phyloP scores from a whole-genome alignment of 2,329 filamentous ascomycete species.

The Grosmannia penicillata region DNA sequence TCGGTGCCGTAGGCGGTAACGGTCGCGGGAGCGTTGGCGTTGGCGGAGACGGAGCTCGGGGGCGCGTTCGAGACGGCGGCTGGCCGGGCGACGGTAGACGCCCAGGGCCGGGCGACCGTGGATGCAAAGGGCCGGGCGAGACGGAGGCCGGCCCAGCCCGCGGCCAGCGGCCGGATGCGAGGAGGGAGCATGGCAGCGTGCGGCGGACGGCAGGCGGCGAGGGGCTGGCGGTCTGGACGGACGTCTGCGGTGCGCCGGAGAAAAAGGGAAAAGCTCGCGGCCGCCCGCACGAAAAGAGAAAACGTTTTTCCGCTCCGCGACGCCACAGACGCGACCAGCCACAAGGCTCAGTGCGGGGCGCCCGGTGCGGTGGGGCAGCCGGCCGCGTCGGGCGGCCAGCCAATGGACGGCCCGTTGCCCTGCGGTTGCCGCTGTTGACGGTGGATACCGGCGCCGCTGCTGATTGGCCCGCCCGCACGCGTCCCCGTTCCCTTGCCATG shows the following conservation, averaged over 20 bases:
- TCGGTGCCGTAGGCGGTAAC: neutral
- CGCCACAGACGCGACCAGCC: slow-evolving; percentile 11
- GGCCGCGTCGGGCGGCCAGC: no score
- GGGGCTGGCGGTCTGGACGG: neutral
- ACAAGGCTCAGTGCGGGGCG: slow-evolving; percentile 7
- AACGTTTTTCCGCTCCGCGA: slow-evolving; percentile 1
- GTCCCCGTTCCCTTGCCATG: neutral
- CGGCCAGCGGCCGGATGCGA: slow-evolving; percentile 37
- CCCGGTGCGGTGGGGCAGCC: no score
- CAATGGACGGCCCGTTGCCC: slow-evolving; percentile 38
- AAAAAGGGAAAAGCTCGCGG: neutral
- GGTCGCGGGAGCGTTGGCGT: slow-evolving; percentile 8
- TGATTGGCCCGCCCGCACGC: neutral
- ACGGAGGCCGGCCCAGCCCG: slow-evolving; percentile 11
- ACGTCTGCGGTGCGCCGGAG: neutral
- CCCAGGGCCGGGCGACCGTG: no score
- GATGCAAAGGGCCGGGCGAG: slow-evolving; percentile 14
- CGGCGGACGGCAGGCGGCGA: neutral
- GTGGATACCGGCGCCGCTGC: slow-evolving; percentile 11
- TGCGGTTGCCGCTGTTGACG: slow-evolving; percentile 40
- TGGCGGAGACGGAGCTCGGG: no score
- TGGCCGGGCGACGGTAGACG: no score
- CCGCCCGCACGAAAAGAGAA: neutral
- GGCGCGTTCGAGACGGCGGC: no score
- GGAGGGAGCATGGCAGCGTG: slow-evolving; percentile 45